A percentile compares a stretch with the other conserved stretches of the same genome.
Conservation (phyloP, 2,329 filamentous ascomycete species). For the Phyllosticta ampelicida region DNA sequence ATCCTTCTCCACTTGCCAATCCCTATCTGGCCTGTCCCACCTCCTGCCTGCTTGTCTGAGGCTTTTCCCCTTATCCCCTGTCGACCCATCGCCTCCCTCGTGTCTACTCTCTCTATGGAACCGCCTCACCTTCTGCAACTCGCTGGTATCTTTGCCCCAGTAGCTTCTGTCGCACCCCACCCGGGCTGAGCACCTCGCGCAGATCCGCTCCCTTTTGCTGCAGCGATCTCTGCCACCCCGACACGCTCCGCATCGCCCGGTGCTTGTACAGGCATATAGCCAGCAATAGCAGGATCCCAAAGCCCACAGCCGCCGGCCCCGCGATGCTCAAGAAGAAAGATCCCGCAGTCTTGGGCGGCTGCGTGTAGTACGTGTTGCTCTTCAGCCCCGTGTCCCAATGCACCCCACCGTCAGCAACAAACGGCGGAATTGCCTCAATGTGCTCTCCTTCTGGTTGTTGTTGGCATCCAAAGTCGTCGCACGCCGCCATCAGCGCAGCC, state of each 20-base stretch:
- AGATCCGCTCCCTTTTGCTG: constrained; percentile 5
- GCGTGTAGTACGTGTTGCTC: constrained; percentile 8
- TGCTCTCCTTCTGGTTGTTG: constrained; percentile 11
- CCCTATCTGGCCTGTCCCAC: neutral
- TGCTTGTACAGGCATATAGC: constrained; percentile 9
- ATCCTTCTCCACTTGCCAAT: neutral
- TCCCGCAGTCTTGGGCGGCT: constrained; percentile 5
- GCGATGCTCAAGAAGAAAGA: constrained; percentile 7
- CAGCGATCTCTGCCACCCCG: constrained; percentile 8
- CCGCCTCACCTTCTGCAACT: constrained; percentile 7
- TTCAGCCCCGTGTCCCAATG: constrained; percentile 10
- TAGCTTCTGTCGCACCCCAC: constrained; percentile 3
- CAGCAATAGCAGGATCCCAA: constrained; percentile 3
- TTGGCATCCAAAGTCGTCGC: constrained; percentile 23
- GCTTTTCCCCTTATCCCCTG: neutral
- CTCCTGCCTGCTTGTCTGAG: neutral
- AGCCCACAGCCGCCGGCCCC: constrained; percentile 2
- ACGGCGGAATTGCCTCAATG: constrained; percentile 10
- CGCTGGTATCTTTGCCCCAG: constrained; percentile 4
- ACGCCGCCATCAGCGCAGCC: constrained; percentile 17
- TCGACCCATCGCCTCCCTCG: too few species aligned
- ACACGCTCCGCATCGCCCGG: constrained; percentile 9
- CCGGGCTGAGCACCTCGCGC: constrained; percentile 6
- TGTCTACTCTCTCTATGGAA: neutral
- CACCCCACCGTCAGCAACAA: constrained; percentile 9